Conservation (phyloP, 208 protist genomes). For the Histomonas meleagridis region DNA sequence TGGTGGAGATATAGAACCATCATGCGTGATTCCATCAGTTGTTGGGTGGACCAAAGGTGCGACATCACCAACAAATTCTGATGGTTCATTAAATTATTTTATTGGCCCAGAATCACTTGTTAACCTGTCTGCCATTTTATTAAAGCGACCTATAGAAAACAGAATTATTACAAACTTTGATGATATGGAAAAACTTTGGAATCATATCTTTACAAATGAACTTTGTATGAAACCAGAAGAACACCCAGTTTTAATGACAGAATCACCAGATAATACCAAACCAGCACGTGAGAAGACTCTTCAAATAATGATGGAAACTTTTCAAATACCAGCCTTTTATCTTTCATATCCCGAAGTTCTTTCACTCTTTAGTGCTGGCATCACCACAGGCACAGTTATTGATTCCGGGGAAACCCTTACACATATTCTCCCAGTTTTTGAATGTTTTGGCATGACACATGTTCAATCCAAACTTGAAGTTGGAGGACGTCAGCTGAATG, state of each 20-base stretch:
- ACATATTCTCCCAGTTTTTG: not conserved
- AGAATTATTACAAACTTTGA: conserved; percentile 28
- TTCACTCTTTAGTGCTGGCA: not conserved
- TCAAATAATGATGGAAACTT: conserved; percentile 34
- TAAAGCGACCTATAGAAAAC: conserved; percentile 18
- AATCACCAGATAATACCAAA: conserved; percentile 11
- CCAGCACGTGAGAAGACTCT: not conserved
- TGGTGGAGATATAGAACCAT: not conserved
- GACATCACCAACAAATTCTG: not conserved
- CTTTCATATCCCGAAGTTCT: not conserved
- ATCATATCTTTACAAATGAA: conserved; percentile 21
- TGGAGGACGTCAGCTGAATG: not conserved
- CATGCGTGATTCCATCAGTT: not conserved
- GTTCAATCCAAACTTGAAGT: not conserved
- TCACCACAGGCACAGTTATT: not conserved
- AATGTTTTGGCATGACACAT: not conserved
- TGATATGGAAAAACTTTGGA: conserved; percentile 22
- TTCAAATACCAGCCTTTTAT: conserved; percentile 4
- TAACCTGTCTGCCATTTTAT: not conserved
- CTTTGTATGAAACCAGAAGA: not conserved
- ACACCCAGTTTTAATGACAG: conserved; percentile 22
- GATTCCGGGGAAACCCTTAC: not conserved
- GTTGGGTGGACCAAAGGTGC: not conserved
- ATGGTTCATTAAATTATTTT: not conserved
- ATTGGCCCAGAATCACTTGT: not conserved